Percentiles rank a stretch among this genome's conserved stretches.
These are phyloP conservation scores for Cutaneotrichosporon cutaneum DNA, from an alignment of 1,284 basidiomycete species.

Conservation along the genomic window DNA sequence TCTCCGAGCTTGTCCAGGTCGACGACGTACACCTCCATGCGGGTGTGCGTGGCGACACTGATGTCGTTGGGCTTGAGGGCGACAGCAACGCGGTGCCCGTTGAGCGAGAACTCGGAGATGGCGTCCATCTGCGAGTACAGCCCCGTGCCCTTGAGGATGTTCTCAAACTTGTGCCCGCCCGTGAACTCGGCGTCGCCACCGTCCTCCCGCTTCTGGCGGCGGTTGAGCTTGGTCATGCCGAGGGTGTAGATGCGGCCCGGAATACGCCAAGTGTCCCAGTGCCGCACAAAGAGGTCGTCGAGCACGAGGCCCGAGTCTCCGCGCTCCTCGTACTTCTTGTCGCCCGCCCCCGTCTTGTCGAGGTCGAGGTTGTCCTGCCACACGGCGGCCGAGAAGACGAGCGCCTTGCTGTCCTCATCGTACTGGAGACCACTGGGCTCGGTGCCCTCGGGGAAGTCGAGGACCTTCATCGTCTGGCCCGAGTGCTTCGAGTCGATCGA, in stretches of 20 bases:
- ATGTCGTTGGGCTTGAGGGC: conserved; percentile 77
- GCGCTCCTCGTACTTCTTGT: conserved; percentile 67
- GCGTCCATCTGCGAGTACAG: conserved; percentile 67
- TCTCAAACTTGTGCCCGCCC: conserved; percentile 56
- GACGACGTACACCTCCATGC: conserved; percentile 53
- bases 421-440: conserved; percentile 65
- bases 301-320: conserved; percentile 75
- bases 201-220: conserved; percentile 45
- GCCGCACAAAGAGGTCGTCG: conserved; percentile 71
- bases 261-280: conserved; percentile 85
- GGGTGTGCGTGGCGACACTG: conserved; percentile 61
- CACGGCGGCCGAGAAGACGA: conserved; percentile 70
- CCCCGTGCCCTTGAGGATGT: conserved; percentile 64
- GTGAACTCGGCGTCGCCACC: conserved; percentile 28
- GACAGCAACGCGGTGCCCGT: conserved; percentile 67
- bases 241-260: conserved; percentile 61
- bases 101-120: conserved; percentile 65
- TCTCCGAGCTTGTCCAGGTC: conserved; percentile 31
- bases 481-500: conserved; percentile 20
- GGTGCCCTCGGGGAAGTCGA: conserved; percentile 56
- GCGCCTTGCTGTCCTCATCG: conserved; percentile 40
- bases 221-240: conserved; percentile 50
- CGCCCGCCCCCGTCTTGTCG: conserved; percentile 63
- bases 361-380: conserved; percentile 67
- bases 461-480: conserved; percentile 20